A percentile compares a stretch with the other conserved stretches of the same genome.
These are phyloP conservation scores for Pharnaceum exiguum DNA, from an alignment of 148 eudicot species.

Conservation along the genomic window DNA sequence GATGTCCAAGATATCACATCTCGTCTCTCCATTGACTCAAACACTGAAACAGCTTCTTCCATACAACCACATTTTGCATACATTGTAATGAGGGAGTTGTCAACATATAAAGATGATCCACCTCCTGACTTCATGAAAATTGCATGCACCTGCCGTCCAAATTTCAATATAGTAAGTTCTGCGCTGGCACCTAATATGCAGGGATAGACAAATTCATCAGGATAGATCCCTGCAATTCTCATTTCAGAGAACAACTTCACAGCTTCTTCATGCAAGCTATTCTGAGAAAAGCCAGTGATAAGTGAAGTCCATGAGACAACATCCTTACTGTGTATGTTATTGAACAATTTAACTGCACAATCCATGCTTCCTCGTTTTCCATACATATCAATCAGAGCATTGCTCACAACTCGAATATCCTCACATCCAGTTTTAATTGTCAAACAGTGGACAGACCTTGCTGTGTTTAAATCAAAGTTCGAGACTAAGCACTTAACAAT, in stretches of 20 bases:
- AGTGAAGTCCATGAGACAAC: slow-evolving; percentile 76
- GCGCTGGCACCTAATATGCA: slow-evolving; percentile 60
- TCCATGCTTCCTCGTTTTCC: slow-evolving; percentile 49
- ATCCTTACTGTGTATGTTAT: slow-evolving; percentile 39
- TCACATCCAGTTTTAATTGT: slow-evolving; percentile 63
- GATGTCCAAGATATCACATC: slow-evolving; percentile 75
- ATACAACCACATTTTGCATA: slow-evolving; percentile 79
- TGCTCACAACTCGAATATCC: slow-evolving; percentile 46
- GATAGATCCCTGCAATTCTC: slow-evolving; percentile 44
- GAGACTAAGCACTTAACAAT: slow-evolving; percentile 56
- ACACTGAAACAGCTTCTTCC: slow-evolving; percentile 51
- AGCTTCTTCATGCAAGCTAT: slow-evolving; percentile 49
- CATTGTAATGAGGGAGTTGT: slow-evolving; percentile 62
- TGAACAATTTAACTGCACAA: slow-evolving; percentile 43
- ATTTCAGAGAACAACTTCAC: slow-evolving; percentile 43
- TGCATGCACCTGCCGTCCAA: slow-evolving; percentile 73
- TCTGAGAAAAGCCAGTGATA: slow-evolving; percentile 50
- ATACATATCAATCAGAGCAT: slow-evolving; percentile 77
- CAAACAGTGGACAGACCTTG: slow-evolving; percentile 52
- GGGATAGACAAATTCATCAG: slow-evolving; percentile 48
- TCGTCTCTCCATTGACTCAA: slow-evolving; percentile 36
- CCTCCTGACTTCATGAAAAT: slow-evolving; percentile 43
- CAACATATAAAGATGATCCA: slow-evolving; percentile 37
- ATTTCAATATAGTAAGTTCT: slow-evolving; percentile 49
- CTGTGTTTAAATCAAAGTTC: slow-evolving; percentile 29